phyloP scores from a whole-genome alignment of 2,329 filamentous ascomycete species.

The Alternaria angustiovoidea region DNA sequence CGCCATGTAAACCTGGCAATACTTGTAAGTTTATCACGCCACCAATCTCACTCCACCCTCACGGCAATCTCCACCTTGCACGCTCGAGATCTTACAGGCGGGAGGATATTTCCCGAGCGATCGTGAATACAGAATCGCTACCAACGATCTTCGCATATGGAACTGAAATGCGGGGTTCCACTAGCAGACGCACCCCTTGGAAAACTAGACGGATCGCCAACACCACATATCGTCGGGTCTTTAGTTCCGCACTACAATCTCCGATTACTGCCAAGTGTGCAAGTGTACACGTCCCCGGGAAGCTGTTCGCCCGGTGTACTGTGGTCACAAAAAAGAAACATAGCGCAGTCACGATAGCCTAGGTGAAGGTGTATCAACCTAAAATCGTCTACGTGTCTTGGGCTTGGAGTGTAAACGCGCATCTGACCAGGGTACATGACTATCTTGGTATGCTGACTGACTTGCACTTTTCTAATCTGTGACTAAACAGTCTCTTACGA shows the following conservation, averaged over 20 bases:
- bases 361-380: not conserved
- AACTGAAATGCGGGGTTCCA: slow-evolving; percentile 6
- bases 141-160: slow-evolving; percentile 9
- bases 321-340: not conserved
- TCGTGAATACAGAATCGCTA: slow-evolving; percentile 4
- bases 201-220: not conserved
- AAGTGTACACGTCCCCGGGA: not conserved
- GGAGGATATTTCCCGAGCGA: slow-evolving; percentile 4
- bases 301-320: not conserved
- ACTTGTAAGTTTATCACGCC: not conserved
- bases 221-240: slow-evolving; percentile 5
- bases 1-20: slow-evolving; percentile 1
- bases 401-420: not conserved
- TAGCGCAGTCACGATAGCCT: not conserved
- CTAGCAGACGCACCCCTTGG: slow-evolving; percentile 4
- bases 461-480: not conserved
- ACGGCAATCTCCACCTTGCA: slow-evolving; percentile 4
- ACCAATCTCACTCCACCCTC: not conserved
- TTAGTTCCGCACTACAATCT: slow-evolving; percentile 1
- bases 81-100: slow-evolving; percentile 3
- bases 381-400: not conserved
- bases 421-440: not conserved
- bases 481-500: slow-evolving; percentile 1
- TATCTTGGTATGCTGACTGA: not conserved
- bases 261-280: not conserved